Base-by-base conservation (phyloP, 768 basidiomycete genomes). In the Cystofilobasidium ferigula region DNA sequence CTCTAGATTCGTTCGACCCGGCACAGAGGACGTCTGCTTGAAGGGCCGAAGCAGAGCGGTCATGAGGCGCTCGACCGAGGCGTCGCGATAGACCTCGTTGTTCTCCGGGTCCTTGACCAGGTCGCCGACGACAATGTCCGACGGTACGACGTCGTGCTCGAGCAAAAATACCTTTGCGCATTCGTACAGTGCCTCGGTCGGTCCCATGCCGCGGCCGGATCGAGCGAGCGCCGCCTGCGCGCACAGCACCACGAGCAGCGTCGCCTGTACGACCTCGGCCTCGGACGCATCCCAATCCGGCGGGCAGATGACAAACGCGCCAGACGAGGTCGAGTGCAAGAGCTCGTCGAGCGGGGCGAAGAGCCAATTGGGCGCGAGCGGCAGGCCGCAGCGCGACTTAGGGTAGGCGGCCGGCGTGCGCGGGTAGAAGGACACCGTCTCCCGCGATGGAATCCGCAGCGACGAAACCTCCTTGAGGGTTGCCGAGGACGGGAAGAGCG, bases 81-180 rank as follows among this genome's bases (percentile, higher is more conserved):
- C 69, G 75, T 95, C 89, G n/a, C 90, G 80, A 76, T 89, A 98
- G 2, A 95, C 85, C 70, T 92, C 65, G 35, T 18, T 40, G 18
- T 53, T 53, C 1, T 60, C 87, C 51, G 79, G 82, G 1, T 68
- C 42, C 18, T 65, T 68, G 34, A 67, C 69, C 30, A 30, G 54
- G 45, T 26, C 69, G 51, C 28, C 36, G 3, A 28, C 69, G 45
- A 74, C 73, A 18, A 61, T 64, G 42, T 70, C 71, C 56, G 40
- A 66, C 30, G 32, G 69, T 72, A 70, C 88, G 85, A 83, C 89
- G 42, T 62, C 57, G 73, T 94, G 88, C 74, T 98, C 93, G 34
- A 98, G 83, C 91, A 95, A 93, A 76, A 90, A 91, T 20, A 95
- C 83, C 70, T 88, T 89, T 89, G 95, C 93, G 69, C 90, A 86